Evolutionary conservation across 306 rosid genomes (phyloP).

Genomic region (Rubus parviflorus): DNA sequence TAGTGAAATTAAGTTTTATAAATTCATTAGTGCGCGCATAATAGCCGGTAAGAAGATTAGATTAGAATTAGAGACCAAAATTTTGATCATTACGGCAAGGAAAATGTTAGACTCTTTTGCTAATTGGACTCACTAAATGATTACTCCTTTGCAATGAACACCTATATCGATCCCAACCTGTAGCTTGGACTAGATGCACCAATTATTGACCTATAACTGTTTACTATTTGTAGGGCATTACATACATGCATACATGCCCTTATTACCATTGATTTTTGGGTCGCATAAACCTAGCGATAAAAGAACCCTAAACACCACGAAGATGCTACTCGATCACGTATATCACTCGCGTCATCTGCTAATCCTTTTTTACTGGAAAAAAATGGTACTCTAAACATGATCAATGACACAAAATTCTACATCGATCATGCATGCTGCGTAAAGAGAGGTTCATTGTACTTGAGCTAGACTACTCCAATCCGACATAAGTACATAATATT

Average conservation of each 20-base stretch:
- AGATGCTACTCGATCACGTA: too few relatives aligned
- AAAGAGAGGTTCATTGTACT: background rate
- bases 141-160: too few relatives aligned
- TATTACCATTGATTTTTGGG: background rate
- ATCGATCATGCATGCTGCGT: background rate
- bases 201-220: background rate
- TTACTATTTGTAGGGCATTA: background rate
- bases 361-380: background rate
- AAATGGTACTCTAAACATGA: background rate
- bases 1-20: too few relatives aligned
- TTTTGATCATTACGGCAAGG: background rate
- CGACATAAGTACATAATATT: background rate
- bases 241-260: background rate
- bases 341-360: background rate
- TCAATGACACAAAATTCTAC: background rate
- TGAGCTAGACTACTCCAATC: background rate
- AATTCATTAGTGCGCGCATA: too few relatives aligned
- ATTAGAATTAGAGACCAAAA: too few relatives aligned
- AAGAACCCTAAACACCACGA: too few relatives aligned
- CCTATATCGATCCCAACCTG: too few relatives aligned
- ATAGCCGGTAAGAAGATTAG: background rate
- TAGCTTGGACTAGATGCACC: background rate
- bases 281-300: background rate
- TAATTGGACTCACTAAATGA: too few relatives aligned
- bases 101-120: background rate